Evolutionary conservation across 2,329 filamentous ascomycete species (phyloP).

Genomic region (Trichoderma cornu-damae): DNA sequence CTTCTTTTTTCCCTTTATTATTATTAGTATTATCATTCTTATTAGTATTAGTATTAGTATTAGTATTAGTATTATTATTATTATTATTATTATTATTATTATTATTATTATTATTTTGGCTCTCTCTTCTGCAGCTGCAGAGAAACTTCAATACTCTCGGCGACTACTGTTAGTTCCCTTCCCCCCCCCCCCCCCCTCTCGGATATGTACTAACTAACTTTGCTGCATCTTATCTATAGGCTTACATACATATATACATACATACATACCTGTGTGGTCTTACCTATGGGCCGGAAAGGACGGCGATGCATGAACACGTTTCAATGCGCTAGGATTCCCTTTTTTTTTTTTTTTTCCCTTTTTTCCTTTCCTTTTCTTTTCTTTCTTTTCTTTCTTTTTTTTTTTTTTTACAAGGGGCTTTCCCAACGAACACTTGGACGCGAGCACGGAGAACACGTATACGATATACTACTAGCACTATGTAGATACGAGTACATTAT

Average conservation of each 20-base stretch:
- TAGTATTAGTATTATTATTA: too few relatives aligned
- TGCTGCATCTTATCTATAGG: not conserved
- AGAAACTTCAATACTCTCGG: not conserved
- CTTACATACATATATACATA: too few relatives aligned
- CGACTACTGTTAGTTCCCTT: not conserved
- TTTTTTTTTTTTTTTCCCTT: too few relatives aligned
- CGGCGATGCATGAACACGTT: slow-evolving; percentile 15
- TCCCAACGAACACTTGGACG: not conserved
- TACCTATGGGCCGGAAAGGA: not conserved
- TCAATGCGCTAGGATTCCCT: slow-evolving; percentile 1
- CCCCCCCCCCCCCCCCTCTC: not conserved
- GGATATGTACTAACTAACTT: too few relatives aligned
- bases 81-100: too few relatives aligned
- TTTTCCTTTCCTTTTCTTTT: too few relatives aligned
- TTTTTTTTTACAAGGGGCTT: not conserved
- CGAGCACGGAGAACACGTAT: not conserved
- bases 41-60: too few relatives aligned
- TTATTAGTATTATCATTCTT: too few relatives aligned
- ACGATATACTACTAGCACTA: too few relatives aligned
- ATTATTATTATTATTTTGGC: not conserved
- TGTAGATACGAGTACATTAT: too few relatives aligned
- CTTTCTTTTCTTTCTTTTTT: too few relatives aligned
- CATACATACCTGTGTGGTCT: too few relatives aligned
- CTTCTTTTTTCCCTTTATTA: not conserved
- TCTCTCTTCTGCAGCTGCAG: not conserved